These are phyloP conservation scores for Colletotrichum coccodes DNA, from an alignment of 2,329 filamentous ascomycete genomes.

Conservation along the genomic window DNA sequence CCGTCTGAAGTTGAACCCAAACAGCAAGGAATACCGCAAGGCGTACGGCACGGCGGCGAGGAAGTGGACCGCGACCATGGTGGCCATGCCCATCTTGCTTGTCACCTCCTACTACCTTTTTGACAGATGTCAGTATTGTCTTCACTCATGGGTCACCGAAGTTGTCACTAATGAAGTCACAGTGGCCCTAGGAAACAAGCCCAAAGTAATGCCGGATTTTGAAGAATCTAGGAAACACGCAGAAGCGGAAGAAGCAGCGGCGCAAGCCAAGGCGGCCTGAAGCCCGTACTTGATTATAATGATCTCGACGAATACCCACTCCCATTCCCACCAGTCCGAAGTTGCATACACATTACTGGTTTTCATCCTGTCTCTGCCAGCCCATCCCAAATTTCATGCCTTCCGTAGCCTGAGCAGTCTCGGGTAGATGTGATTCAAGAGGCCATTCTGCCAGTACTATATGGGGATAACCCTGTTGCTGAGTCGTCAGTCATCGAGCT, in stretches of 20 bases:
- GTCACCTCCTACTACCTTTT: slow-evolving; percentile 66
- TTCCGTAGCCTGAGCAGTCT: too few species aligned
- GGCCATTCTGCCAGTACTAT: neutral
- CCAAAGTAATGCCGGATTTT: slow-evolving; percentile 39
- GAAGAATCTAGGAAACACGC: slow-evolving; percentile 2
- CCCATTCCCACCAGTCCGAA: neutral
- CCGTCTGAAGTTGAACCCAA: slow-evolving; percentile 39
- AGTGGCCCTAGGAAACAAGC: slow-evolving; percentile 45
- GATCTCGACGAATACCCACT: slow-evolving; percentile 25
- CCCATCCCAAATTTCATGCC: too few species aligned
- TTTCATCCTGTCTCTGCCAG: neutral
- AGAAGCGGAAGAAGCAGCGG: slow-evolving; percentile 1
- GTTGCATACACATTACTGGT: neutral
- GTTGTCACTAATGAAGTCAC: neutral
- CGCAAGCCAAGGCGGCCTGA: slow-evolving; percentile 14
- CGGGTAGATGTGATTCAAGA: neutral
- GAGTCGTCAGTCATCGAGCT: neutral
- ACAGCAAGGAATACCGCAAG: slow-evolving; percentile 51
- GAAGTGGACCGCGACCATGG: slow-evolving; percentile 58
- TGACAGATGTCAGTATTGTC: slow-evolving; percentile 53
- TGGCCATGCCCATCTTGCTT: slow-evolving; percentile 63
- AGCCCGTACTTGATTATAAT: slow-evolving; percentile 7
- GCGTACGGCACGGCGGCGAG: slow-evolving; percentile 56
- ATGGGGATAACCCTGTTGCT: neutral
- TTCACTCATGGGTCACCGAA: neutral